Percentiles rank a stretch among this genome's conserved stretches.
Conservation (phyloP, 768 basidiomycete genomes). For the Suillus fuscotomentosus region DNA sequence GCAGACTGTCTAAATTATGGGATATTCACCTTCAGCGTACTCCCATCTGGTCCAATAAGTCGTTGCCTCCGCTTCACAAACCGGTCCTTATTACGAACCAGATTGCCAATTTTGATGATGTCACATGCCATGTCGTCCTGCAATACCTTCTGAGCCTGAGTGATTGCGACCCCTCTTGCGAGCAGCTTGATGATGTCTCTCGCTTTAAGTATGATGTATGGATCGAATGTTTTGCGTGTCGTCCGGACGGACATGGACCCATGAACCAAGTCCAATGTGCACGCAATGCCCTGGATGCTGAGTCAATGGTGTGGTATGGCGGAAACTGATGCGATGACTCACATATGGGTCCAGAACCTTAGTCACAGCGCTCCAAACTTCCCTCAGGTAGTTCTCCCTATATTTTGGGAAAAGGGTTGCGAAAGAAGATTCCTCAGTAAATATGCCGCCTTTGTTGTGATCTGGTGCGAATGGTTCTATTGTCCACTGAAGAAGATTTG, state of each 20-base stretch:
- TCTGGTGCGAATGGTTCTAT: conserved; percentile 70
- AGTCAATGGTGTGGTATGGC: background rate
- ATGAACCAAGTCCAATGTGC: conserved; percentile 91
- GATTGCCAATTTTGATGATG: conserved; percentile 95
- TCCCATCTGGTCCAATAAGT: conserved; percentile 96
- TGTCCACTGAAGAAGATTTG: conserved; percentile 66
- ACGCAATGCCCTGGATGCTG: conserved; percentile 69
- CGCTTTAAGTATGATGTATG: conserved; percentile 94
- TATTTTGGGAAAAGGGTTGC: conserved; percentile 99
- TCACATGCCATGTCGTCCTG: conserved; percentile 91
- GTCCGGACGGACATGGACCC: conserved; percentile 98
- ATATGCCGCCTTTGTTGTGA: conserved; percentile 81
- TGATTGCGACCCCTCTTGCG: conserved; percentile 85
- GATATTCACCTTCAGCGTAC: conserved; percentile 81
- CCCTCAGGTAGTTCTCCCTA: conserved; percentile 92
- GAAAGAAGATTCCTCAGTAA: conserved; percentile 96
- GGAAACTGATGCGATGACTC: conserved; percentile 20
- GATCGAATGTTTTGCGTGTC: conserved; percentile 96
- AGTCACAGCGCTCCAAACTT: conserved; percentile 93
- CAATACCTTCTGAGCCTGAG: conserved; percentile 85
- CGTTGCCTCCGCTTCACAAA: conserved; percentile 96
- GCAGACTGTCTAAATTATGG: background rate
- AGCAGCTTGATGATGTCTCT: conserved; percentile 95
- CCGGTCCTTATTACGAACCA: conserved; percentile 93
- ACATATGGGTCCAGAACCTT: conserved; percentile 81